Conservation (phyloP, 495 filamentous ascomycete species). For the Penicillium silybi region DNA sequence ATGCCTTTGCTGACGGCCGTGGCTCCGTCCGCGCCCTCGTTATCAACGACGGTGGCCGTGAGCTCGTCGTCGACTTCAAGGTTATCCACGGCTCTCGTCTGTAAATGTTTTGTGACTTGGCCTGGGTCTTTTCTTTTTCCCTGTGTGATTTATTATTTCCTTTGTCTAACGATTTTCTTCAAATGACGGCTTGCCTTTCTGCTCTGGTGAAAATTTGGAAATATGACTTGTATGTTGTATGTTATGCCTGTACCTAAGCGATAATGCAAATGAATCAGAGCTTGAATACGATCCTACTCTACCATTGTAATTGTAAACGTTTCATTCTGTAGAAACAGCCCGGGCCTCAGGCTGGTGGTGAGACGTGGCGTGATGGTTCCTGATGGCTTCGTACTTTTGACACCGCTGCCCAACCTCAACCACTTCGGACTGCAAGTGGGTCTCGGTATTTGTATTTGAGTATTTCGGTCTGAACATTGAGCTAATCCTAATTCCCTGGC, state of each 20-base stretch:
- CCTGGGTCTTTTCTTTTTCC: slow-evolving; percentile 9
- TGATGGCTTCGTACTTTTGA: too few species aligned
- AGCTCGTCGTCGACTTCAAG: slow-evolving; percentile 98
- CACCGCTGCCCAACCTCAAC: too few species aligned
- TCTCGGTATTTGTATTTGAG: too few species aligned
- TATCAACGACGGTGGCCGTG: slow-evolving; percentile 88
- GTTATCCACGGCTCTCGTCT: slow-evolving; percentile 78
- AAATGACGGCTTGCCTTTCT: slow-evolving; percentile 17
- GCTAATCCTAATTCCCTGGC: too few species aligned
- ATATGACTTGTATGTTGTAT: slow-evolving; percentile 8
- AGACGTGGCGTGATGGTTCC: too few species aligned
- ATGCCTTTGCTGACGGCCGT: slow-evolving; percentile 86
- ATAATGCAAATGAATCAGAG: slow-evolving; percentile 8
- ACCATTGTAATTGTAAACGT: too few species aligned
- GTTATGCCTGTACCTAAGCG: slow-evolving; percentile 1
- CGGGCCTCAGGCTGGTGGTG: too few species aligned
- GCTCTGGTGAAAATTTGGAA: slow-evolving; percentile 11
- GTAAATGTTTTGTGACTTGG: slow-evolving; percentile 39
- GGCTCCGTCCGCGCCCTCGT: slow-evolving; percentile 92
- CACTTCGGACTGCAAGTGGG: too few species aligned
- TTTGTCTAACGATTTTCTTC: slow-evolving; percentile 25
- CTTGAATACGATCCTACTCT: neutral
- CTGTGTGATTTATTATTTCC: slow-evolving; percentile 15
- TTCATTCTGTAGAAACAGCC: too few species aligned
- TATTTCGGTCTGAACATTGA: too few species aligned